A percentile compares a stretch with the other conserved stretches of the same genome.
These are phyloP conservation scores for Talaromyces sp. DNA, from an alignment of 2,329 filamentous ascomycete species.

Conservation along the genomic window DNA sequence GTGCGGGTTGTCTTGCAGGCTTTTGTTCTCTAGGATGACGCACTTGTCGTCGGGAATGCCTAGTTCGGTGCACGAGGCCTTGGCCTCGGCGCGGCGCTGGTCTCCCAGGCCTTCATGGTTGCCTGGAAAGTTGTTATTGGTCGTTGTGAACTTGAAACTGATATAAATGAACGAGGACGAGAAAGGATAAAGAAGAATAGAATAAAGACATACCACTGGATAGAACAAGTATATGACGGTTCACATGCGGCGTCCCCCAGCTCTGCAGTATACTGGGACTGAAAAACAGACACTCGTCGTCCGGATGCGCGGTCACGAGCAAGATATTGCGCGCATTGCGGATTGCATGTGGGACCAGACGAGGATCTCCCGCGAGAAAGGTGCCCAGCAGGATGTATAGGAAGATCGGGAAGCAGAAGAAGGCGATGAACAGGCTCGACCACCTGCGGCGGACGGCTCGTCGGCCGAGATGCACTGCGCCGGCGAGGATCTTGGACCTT, in stretches of 20 bases:
- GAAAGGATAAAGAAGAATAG: too few species aligned
- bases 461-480: constrained; percentile 6
- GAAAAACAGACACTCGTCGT: constrained; percentile 25
- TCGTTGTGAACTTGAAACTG: too few species aligned
- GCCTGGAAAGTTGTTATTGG: constrained; percentile 6
- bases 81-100: constrained; percentile 15
- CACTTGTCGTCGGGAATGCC: constrained; percentile 26
- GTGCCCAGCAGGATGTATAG: constrained; percentile 34
- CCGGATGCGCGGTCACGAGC: constrained; percentile 31
- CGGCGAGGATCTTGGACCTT: neutral
- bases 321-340: constrained; percentile 29
- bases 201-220: constrained; percentile 12
- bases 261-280: constrained; percentile 19
- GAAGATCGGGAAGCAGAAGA: constrained; percentile 21
- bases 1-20: constrained; percentile 34
- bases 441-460: constrained; percentile 6
- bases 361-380: constrained; percentile 28
- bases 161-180: too few species aligned
- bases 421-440: neutral
- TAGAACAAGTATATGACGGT: constrained; percentile 17
- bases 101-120: constrained; percentile 21
- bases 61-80: constrained; percentile 17
- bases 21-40: constrained; percentile 28
- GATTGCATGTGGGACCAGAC: constrained; percentile 31
- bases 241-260: constrained; percentile 13